Evolutionary conservation across 2,329 filamentous ascomycete genomes (phyloP).

Genomic region (Neofusicoccum kwambonambiense): DNA sequence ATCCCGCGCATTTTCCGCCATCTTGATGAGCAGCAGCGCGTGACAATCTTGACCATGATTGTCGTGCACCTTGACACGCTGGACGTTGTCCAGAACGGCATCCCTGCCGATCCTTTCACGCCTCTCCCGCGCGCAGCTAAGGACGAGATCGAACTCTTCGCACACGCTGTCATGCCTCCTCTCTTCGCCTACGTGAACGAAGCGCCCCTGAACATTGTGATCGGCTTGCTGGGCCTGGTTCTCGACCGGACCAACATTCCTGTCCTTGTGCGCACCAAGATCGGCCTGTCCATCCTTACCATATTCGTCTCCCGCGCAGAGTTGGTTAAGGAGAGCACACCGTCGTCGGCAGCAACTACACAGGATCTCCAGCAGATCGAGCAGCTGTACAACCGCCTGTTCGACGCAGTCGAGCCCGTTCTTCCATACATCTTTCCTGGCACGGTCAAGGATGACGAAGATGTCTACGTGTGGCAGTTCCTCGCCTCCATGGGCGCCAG

Average conservation of each 20-base stretch:
- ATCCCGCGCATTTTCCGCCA: constrained; percentile 94
- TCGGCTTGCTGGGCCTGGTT: constrained; percentile 82
- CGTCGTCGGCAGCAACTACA: constrained; percentile 54
- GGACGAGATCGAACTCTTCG: constrained; percentile 91
- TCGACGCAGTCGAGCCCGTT: constrained; percentile 80
- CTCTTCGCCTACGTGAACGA: constrained; percentile 89
- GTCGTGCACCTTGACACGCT: constrained; percentile 89
- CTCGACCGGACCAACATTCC: constrained; percentile 80
- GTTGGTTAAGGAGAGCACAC: constrained; percentile 80
- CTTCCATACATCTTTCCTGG: constrained; percentile 86
- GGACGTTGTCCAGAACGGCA: constrained; percentile 81
- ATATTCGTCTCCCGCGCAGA: constrained; percentile 94
- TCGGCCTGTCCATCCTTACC: constrained; percentile 85
- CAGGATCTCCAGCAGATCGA: constrained; percentile 72
- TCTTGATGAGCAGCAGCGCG: constrained; percentile 86
- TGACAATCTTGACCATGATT: constrained; percentile 94
- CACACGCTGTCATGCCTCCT: constrained; percentile 81
- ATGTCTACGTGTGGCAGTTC: constrained; percentile 98
- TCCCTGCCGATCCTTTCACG: constrained; percentile 63
- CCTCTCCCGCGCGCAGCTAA: constrained; percentile 70
- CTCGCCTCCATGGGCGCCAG: constrained; percentile 92
- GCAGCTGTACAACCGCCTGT: constrained; percentile 78
- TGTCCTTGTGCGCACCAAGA: constrained; percentile 78
- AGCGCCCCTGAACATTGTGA: constrained; percentile 84
- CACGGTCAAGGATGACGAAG: constrained; percentile 84